These are phyloP conservation scores for Porodaedalea pini DNA, from an alignment of 1,284 basidiomycete species.

Conservation along the genomic window DNA sequence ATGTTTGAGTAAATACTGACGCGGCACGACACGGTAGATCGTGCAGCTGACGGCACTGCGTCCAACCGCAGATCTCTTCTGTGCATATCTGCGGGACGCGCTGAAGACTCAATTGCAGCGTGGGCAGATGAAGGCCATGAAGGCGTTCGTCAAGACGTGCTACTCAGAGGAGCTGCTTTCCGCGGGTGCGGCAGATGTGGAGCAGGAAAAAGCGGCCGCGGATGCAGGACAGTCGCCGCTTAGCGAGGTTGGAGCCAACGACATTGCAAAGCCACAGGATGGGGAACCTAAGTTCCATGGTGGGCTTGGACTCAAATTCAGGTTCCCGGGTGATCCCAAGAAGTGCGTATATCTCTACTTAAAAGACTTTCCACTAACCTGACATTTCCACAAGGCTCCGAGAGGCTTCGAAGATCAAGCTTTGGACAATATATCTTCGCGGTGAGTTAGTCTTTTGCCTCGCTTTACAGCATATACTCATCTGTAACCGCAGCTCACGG, in stretches of 20 bases:
- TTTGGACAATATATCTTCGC: constrained; percentile 90
- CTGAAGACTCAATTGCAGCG: constrained; percentile 85
- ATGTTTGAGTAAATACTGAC: neutral
- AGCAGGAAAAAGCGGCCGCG: constrained; percentile 65
- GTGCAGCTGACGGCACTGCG: constrained; percentile 95
- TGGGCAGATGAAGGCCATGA: constrained; percentile 91
- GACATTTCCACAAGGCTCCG: constrained; percentile 57
- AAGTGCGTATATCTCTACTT: constrained; percentile 50
- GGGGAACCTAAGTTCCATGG: constrained; percentile 69
- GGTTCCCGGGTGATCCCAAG: constrained; percentile 91
- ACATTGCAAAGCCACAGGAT: constrained; percentile 46
- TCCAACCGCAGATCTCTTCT: constrained; percentile 94
- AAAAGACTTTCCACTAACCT: neutral
- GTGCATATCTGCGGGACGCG: constrained; percentile 82
- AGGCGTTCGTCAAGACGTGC: constrained; percentile 87
- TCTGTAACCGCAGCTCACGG: constrained; percentile 61
- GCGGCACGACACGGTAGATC: constrained; percentile 50
- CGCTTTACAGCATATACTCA: neutral
- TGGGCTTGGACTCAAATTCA: constrained; percentile 84
- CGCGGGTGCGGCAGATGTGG: constrained; percentile 47
- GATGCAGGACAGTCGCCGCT: constrained; percentile 45
- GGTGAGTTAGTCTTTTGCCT: constrained; percentile 43
- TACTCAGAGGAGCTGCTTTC: constrained; percentile 92
- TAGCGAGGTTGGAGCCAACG: constrained; percentile 19
- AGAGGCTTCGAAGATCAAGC: constrained; percentile 95